Conservation (phyloP, 345 rosid genomes). For the Cochlearia excelsa region DNA sequence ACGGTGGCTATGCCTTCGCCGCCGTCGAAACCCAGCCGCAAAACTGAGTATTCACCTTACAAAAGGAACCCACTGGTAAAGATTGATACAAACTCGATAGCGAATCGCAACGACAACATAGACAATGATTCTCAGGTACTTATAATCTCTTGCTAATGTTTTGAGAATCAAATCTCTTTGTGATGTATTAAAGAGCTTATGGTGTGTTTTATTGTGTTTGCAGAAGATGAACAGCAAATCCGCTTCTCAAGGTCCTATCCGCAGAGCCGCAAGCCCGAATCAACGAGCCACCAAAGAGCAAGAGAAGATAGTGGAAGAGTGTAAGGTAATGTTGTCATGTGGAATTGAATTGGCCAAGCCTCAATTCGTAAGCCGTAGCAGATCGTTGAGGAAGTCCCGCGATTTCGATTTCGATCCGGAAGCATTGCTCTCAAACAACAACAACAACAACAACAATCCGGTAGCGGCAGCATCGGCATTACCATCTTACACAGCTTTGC, state of each 20-base stretch:
- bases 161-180: not conserved
- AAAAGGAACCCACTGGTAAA: conserved; percentile 73
- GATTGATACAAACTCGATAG: conserved; percentile 54
- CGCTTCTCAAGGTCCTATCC: conserved; percentile 33
- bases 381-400: conserved; percentile 69
- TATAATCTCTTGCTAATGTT: not conserved
- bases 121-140: conserved; percentile 42
- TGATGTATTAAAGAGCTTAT: not conserved
- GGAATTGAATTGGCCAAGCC: conserved; percentile 44
- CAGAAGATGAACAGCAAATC: conserved; percentile 41
- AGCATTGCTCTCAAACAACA: conserved; percentile 33
- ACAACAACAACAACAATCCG: conserved; percentile 40
- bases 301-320: conserved; percentile 36
- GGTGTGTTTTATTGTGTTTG: conserved; percentile 5
- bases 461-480: conserved; percentile 34
- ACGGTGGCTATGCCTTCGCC: conserved; percentile 33
- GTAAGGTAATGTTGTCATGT: conserved; percentile 31
- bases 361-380: conserved; percentile 55
- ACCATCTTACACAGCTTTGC: conserved; percentile 62
- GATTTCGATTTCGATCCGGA: conserved; percentile 71
- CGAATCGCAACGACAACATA: conserved; percentile 31
- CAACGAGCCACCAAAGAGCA: conserved; percentile 36
- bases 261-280: conserved; percentile 32
- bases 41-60: conserved; percentile 76
- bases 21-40: conserved; percentile 66